phyloP scores from a whole-genome alignment of 2,329 filamentous ascomycete genomes.

The Stromatinia cepivora region DNA sequence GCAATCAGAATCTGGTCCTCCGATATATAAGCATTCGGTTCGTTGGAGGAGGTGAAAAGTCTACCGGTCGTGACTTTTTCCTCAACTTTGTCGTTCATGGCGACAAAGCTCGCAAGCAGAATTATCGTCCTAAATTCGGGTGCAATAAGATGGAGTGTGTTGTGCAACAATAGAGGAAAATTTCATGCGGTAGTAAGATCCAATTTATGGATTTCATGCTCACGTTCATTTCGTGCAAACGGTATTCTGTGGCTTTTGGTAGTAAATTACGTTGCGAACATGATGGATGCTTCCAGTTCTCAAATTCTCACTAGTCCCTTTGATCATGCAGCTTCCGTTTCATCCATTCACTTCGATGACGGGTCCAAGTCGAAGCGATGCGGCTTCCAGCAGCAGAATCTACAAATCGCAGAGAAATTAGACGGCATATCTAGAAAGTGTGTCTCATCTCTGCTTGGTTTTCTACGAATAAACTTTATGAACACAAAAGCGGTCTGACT shows the following conservation, averaged over 20 bases:
- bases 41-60: not conserved
- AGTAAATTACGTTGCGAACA: not conserved
- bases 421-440: not conserved
- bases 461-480: not conserved
- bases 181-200: not conserved
- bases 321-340: not conserved
- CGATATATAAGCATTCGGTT: not conserved
- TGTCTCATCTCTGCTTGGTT: not conserved
- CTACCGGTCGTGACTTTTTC: not conserved
- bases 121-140: not conserved
- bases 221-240: not conserved
- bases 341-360: not conserved
- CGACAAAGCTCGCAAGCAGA: not conserved
- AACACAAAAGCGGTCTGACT: not conserved
- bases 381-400: not conserved
- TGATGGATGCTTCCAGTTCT: not conserved
- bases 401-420: not conserved
- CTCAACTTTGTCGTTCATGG: not conserved
- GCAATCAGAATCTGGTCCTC: slow-evolving; percentile 29
- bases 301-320: not conserved
- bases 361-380: not conserved
- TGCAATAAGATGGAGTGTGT: not conserved
- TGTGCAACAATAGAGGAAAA: not conserved
- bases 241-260: not conserved
- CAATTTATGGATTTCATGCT: not conserved